Conservation (phyloP, 495 filamentous ascomycete genomes). For the Platismatia glauca region DNA sequence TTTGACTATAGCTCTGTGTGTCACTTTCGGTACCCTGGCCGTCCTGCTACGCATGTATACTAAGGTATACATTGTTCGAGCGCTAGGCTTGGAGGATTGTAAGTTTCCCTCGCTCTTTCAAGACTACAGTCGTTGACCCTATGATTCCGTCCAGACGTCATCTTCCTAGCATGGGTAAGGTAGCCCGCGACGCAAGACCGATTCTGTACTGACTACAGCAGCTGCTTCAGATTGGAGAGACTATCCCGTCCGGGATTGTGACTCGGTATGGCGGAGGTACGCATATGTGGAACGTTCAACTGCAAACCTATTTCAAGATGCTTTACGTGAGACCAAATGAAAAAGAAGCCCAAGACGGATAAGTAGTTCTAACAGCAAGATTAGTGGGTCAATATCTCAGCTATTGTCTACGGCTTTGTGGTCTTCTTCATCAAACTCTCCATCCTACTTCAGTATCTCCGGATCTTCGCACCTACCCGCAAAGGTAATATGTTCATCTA, state of each 20-base stretch:
- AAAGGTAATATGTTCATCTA: constrained; percentile 16
- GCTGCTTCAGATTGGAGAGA: background rate
- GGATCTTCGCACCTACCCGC: constrained; percentile 18
- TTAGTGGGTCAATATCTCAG: constrained; percentile 15
- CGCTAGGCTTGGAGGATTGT: constrained; percentile 20
- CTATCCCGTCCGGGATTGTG: background rate
- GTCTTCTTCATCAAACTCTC: constrained; percentile 20
- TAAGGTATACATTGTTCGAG: constrained; percentile 13
- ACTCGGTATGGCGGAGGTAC: background rate
- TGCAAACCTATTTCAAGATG: constrained; percentile 14
- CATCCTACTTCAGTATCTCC: constrained; percentile 21
- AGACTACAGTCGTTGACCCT: background rate
- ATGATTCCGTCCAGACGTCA: constrained; percentile 10
- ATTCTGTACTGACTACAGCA: background rate
- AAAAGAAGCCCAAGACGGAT: background rate
- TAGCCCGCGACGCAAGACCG: background rate
- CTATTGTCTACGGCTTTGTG: constrained; percentile 10
- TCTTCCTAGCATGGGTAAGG: constrained; percentile 18
- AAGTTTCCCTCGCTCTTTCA: background rate
- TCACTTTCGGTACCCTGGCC: constrained; percentile 6
- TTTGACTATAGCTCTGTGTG: constrained; percentile 4
- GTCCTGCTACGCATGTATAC: constrained; percentile 17
- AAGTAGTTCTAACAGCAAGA: background rate
- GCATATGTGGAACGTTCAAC: constrained; percentile 20
- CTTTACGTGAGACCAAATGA: constrained; percentile 11